Evolutionary conservation across 306 rosid genomes (phyloP).

Genomic region (Lathyrus tuberosus): DNA sequence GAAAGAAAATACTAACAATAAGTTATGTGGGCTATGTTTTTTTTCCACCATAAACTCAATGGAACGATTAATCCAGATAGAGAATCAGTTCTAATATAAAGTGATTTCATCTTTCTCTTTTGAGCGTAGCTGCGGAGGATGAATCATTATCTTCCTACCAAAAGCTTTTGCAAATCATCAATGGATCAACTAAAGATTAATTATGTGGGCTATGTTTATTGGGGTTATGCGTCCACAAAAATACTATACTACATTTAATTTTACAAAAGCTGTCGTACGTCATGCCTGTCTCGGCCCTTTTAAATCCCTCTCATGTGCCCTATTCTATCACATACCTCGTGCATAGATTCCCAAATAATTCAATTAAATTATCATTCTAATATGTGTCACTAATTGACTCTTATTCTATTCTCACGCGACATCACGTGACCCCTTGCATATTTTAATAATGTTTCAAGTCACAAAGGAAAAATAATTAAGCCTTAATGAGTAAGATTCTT

Average conservation of each 20-base stretch:
- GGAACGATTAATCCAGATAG: too few species aligned
- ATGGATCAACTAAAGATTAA: too few species aligned
- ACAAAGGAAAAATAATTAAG: neutral
- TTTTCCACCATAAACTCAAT: too few species aligned
- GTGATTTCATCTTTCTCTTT: too few species aligned
- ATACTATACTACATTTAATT: neutral
- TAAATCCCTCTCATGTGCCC: conserved; percentile 46
- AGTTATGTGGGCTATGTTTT: too few species aligned
- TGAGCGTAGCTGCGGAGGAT: too few species aligned
- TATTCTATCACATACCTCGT: conserved; percentile 51
- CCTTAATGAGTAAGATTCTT: conserved; percentile 37
- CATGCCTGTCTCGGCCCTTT: conserved; percentile 44
- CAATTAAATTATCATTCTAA: conserved; percentile 42
- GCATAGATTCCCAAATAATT: conserved; percentile 64
- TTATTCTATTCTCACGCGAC: conserved; percentile 47
- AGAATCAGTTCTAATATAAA: too few species aligned
- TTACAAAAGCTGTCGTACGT: conserved; percentile 51
- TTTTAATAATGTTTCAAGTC: neutral
- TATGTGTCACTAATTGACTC: conserved; percentile 22
- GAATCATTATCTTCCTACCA: too few species aligned
- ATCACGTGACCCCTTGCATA: conserved; percentile 54
- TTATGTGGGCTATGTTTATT: conserved; percentile 43
- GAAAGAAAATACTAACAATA: too few species aligned
- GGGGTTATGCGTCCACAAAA: conserved; percentile 41
- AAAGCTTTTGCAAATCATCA: too few species aligned